A percentile compares a stretch with the other conserved stretches of the same genome.
Evolutionary conservation across 345 rosid species (phyloP).

Genomic region (Eucalyptus tenuipes): DNA sequence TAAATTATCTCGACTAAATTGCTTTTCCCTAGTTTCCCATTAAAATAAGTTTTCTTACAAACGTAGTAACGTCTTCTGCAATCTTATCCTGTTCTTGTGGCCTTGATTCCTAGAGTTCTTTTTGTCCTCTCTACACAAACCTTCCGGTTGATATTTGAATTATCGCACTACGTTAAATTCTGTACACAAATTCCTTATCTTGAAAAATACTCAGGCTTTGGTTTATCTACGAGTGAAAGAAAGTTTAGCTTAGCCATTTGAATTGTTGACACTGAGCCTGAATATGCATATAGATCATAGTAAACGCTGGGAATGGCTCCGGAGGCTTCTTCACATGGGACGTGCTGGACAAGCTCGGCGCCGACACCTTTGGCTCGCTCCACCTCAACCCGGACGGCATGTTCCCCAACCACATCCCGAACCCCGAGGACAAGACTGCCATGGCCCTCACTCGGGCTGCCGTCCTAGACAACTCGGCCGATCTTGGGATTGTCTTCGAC

Average conservation of each 20-base stretch:
- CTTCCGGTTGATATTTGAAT: not conserved
- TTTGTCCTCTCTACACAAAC: not conserved
- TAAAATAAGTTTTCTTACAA: not conserved
- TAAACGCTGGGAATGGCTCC: slow-evolving; percentile 90
- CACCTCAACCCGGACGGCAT: slow-evolving; percentile 82
- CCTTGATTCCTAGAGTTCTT: not conserved
- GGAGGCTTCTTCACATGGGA: slow-evolving; percentile 92
- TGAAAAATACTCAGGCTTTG: not conserved
- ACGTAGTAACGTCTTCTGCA: not conserved
- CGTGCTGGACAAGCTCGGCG: slow-evolving; percentile 84
- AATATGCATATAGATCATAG: slow-evolving; percentile 44
- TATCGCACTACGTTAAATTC: not conserved
- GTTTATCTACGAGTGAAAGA: not conserved
- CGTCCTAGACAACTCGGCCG: slow-evolving; percentile 58
- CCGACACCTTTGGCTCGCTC: slow-evolving; percentile 80
- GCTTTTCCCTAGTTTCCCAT: not conserved
- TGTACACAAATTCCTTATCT: not conserved
- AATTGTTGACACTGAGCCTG: not conserved
- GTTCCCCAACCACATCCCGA: slow-evolving; percentile 94
- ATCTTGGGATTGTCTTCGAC: slow-evolving; percentile 94
- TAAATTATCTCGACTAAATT: not conserved
- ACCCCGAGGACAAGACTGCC: slow-evolving; percentile 79
- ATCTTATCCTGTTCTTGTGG: not conserved
- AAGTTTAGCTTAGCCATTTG: not conserved
- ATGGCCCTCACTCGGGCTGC: slow-evolving; percentile 79